Evolutionary conservation across 2,329 filamentous ascomycete species (phyloP), one percentile per base, ranked within the genome.

Genomic region (Neoascochyta sp.): DNA sequence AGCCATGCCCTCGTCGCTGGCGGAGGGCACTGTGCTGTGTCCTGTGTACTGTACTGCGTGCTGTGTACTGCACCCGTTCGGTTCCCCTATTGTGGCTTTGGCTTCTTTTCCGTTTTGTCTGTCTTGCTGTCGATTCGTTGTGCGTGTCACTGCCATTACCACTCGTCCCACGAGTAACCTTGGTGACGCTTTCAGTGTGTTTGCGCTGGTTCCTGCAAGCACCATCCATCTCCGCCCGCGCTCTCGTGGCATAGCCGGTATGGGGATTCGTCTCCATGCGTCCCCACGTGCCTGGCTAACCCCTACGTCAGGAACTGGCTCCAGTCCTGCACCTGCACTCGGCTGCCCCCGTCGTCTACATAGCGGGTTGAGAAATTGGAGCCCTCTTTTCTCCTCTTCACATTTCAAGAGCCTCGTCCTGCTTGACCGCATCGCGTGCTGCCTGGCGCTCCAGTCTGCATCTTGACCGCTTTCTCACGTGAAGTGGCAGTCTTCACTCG

Each of bases 201-300:
- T 60, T 59, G 56, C 49, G 34, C 29, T 7, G 50, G 48, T 41
- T 34, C 47, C 47, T 50, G 44, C 41, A 40, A 45, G 34, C 41
- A 32, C 29, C 30, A 31, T 33, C 26, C 23, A 23, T 20, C 30
- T 28, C 32, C 30, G 26, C 29, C 36, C 24, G 34, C 28, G 36
- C 38, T 36, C 35, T 46, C 47, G 54, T 59, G 54, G 56, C 52
- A 45, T 44, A 29, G 15, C 22, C 43, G 39, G 50, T 50, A 41
- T 44, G 40, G 29, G 16, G 10, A n/a, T n/a, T n/a, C n/a, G n/a
- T n/a, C n/a, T n/a, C n/a, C n/a, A n/a, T n/a, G n/a, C n/a, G n/a
- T n/a, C n/a, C n/a, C n/a, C n/a, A n/a, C n/a, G n/a, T n/a, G n/a
- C n/a, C n/a, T n/a, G n/a, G n/a, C n/a, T n/a, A n/a, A n/a, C n/a